These are phyloP conservation scores for Sphagnurus paluster DNA, from an alignment of 1,284 basidiomycete genomes.

Conservation along the genomic window DNA sequence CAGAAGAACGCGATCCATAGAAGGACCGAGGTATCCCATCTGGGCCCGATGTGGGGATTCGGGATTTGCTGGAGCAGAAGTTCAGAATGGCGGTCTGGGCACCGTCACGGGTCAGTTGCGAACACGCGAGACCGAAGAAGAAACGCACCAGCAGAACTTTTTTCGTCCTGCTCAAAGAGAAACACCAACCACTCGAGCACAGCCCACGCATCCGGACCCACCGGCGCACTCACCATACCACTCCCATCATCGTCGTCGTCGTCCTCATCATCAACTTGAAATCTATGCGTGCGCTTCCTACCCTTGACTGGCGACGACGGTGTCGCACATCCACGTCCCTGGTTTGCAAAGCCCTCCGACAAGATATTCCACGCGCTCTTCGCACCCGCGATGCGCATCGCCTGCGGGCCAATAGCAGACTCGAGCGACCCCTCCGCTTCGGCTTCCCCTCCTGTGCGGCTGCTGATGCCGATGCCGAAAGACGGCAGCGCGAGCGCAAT, in stretches of 20 bases:
- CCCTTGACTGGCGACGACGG: slow-evolving; percentile 32
- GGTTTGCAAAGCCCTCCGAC: slow-evolving; percentile 50
- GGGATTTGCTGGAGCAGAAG: slow-evolving; percentile 69
- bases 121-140: slow-evolving; percentile 30
- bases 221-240: slow-evolving; percentile 31
- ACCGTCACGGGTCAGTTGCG: too few species aligned
- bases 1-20: slow-evolving; percentile 58
- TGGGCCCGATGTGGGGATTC: slow-evolving; percentile 42
- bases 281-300: slow-evolving; percentile 29
- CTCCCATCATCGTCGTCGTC: slow-evolving; percentile 21
- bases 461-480: too few species aligned
- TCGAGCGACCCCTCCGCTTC: slow-evolving; percentile 43
- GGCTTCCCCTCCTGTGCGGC: too few species aligned
- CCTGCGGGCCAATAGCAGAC: slow-evolving; percentile 55
- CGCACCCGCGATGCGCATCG: slow-evolving; percentile 49
- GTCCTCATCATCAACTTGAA: slow-evolving; percentile 27
- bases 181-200: slow-evolving; percentile 63
- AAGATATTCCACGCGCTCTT: slow-evolving; percentile 65
- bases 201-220: slow-evolving; percentile 64
- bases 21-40: slow-evolving; percentile 59
- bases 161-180: slow-evolving; percentile 66
- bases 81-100: slow-evolving; percentile 54
- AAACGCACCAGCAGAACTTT: slow-evolving; percentile 30
- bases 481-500: slow-evolving; percentile 57
- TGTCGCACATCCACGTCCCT: slow-evolving; percentile 27